phyloP scores from a whole-genome alignment of 2,329 filamentous ascomycete genomes.

The Colletotrichum magnum region DNA sequence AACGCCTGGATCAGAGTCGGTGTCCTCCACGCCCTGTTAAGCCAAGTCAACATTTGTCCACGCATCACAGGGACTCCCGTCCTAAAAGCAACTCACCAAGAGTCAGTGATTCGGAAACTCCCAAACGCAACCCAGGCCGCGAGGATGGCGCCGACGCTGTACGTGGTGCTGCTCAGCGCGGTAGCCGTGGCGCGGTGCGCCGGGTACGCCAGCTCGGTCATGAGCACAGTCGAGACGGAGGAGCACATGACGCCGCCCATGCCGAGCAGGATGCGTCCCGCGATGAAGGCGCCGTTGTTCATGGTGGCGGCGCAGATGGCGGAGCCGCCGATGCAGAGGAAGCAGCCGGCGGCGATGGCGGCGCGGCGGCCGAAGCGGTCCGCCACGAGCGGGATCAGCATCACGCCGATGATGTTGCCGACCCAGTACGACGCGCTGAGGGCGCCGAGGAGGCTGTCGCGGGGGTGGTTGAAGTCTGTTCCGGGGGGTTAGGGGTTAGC shows the following conservation, averaged over 20 bases:
- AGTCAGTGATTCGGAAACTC: conserved; percentile 43
- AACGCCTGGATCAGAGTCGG: conserved; percentile 30
- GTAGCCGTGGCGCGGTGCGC: conserved; percentile 45
- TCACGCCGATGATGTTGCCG: conserved; percentile 57
- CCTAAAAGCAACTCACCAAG: conserved; percentile 8
- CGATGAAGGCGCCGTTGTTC: conserved; percentile 60
- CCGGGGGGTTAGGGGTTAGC: too few species aligned
- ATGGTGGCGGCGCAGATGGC: conserved; percentile 58
- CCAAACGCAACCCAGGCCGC: conserved; percentile 57
- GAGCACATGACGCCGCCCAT: conserved; percentile 60
- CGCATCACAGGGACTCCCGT: background rate
- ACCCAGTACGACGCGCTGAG: conserved; percentile 58
- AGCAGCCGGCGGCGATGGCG: conserved; percentile 49
- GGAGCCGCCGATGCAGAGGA: conserved; percentile 52
- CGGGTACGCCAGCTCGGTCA: conserved; percentile 46
- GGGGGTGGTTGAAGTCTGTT: conserved; percentile 50
- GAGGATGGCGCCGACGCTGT: conserved; percentile 54
- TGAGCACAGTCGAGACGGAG: conserved; percentile 63
- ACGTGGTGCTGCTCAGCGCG: conserved; percentile 53
- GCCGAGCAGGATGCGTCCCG: conserved; percentile 57
- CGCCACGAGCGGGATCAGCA: conserved; percentile 51
- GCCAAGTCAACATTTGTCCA: background rate
- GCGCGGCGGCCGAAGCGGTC: conserved; percentile 49
- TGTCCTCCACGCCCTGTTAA: conserved; percentile 31
- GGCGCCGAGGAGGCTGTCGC: conserved; percentile 48